A percentile compares a stretch with the other conserved stretches of the same genome.
Evolutionary conservation across 805 yeast genomes (phyloP).

Genomic region (Spathaspora passalidarum): DNA sequence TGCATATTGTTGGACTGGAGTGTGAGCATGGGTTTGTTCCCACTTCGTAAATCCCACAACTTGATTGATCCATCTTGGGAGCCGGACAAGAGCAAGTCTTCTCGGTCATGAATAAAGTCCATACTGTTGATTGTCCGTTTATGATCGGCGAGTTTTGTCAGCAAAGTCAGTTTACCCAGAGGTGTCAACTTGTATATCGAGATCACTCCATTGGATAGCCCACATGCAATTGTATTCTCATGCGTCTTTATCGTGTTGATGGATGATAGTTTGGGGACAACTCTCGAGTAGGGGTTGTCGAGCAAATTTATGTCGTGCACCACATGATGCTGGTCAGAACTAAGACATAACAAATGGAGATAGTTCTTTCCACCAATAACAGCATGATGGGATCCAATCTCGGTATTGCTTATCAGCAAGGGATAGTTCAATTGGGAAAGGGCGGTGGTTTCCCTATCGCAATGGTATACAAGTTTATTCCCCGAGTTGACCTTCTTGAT

Average conservation of each 20-base stretch:
- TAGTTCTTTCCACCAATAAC: slow-evolving; percentile 43
- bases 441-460: slow-evolving; percentile 25
- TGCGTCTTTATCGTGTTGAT: slow-evolving; percentile 38
- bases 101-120: slow-evolving; percentile 28
- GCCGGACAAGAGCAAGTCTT: slow-evolving; percentile 42
- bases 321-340: slow-evolving; percentile 28
- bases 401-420: neutral
- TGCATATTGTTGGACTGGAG: slow-evolving; percentile 47
- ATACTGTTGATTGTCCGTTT: slow-evolving; percentile 40
- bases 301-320: slow-evolving; percentile 33
- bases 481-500: neutral
- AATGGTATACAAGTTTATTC: slow-evolving; percentile 18
- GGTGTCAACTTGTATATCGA: slow-evolving; percentile 28
- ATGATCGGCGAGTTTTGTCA: slow-evolving; percentile 34
- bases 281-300: slow-evolving; percentile 17
- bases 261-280: slow-evolving; percentile 25
- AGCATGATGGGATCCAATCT: slow-evolving; percentile 25
- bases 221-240: slow-evolving; percentile 36
- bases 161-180: slow-evolving; percentile 29
- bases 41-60: slow-evolving; percentile 66
- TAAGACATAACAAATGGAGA: slow-evolving; percentile 30
- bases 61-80: slow-evolving; percentile 80
- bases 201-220: slow-evolving; percentile 36
- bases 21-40: slow-evolving; percentile 44
- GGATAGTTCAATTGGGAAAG: slow-evolving; percentile 20